Conservation (phyloP, 2,329 filamentous ascomycete species). For the Ascochyta rabiei region DNA sequence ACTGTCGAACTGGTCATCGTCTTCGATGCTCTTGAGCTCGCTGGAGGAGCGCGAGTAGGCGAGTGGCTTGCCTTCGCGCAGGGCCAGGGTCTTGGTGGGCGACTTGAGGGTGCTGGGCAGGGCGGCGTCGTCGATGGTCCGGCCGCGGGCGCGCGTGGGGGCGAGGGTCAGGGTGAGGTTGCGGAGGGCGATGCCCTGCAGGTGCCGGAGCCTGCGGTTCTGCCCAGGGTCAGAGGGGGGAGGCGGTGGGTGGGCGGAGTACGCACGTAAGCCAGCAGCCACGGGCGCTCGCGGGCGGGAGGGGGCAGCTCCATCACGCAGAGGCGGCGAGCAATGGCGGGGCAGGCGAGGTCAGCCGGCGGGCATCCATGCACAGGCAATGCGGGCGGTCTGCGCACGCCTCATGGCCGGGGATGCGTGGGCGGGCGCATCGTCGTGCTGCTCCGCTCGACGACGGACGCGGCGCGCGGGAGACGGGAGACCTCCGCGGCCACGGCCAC, state of each 20-base stretch:
- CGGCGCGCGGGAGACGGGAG: too few species aligned
- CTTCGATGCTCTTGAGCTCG: conserved; percentile 50
- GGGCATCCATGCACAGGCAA: background rate
- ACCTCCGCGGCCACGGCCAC: conserved; percentile 16
- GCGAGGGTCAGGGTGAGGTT: conserved; percentile 74
- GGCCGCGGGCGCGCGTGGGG: conserved; percentile 58
- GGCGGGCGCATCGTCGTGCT: background rate
- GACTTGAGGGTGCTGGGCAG: conserved; percentile 70
- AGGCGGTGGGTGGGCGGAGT: background rate
- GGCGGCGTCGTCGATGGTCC: conserved; percentile 77
- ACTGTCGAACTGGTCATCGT: background rate
- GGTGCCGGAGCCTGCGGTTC: conserved; percentile 87
- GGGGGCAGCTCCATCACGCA: conserved; percentile 4
- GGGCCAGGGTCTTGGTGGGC: conserved; percentile 68
- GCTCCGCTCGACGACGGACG: too few species aligned
- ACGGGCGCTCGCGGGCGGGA: conserved; percentile 44
- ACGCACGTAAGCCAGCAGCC: conserved; percentile 47
- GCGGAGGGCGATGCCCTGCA: conserved; percentile 83
- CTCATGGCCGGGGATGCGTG: conserved; percentile 19
- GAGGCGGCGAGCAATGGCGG: too few species aligned
- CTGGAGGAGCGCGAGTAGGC: conserved; percentile 66
- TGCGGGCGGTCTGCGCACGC: conserved; percentile 3
- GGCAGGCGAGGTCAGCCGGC: background rate
- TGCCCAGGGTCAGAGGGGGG: conserved; percentile 43
- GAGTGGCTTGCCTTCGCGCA: conserved; percentile 56